These are phyloP conservation scores for Triticum turgidum DNA, from an alignment of 176 grass and related monocot species.

Conservation along the genomic window DNA sequence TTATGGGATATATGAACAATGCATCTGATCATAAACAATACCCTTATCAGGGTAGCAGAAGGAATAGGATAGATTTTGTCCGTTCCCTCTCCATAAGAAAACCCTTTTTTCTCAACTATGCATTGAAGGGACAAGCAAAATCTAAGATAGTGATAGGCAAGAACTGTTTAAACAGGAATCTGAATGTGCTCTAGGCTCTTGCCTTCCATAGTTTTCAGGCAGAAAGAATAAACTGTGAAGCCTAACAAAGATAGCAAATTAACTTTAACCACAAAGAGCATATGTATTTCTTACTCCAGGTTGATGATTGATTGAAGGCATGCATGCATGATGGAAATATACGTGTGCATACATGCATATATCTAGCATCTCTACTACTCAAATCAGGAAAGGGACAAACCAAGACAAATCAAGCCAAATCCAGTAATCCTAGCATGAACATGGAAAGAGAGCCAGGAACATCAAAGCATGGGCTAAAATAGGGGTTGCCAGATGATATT, in stretches of 20 bases:
- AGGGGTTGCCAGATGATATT: constrained; percentile 17
- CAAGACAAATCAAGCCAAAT: constrained; percentile 31
- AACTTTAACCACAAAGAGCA: constrained; percentile 23
- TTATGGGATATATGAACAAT: not conserved
- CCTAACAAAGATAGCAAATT: constrained; percentile 5
- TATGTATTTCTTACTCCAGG: not conserved
- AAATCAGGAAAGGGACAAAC: constrained; percentile 18
- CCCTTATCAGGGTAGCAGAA: not conserved
- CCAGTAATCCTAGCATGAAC: constrained; percentile 34
- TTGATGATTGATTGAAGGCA: not conserved
- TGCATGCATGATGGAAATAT: not conserved
- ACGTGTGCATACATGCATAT: not conserved
- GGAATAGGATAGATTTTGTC: constrained; percentile 16
- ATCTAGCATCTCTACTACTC: not conserved
- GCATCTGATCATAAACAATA: not conserved
- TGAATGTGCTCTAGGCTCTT: constrained; percentile 27
- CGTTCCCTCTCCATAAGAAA: constrained; percentile 9
- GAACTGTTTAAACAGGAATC: constrained; percentile 34
- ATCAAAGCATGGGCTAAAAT: constrained; percentile 48
- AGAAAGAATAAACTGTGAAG: constrained; percentile 8
- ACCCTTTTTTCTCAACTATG: constrained; percentile 22
- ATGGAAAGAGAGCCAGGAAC: constrained; percentile 26
- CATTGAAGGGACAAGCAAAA: constrained; percentile 24
- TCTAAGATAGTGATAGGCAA: constrained; percentile 25
- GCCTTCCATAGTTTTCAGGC: not conserved